These are phyloP conservation scores for Wallemia hederae DNA, from an alignment of 1,284 basidiomycete genomes.

Conservation along the genomic window DNA sequence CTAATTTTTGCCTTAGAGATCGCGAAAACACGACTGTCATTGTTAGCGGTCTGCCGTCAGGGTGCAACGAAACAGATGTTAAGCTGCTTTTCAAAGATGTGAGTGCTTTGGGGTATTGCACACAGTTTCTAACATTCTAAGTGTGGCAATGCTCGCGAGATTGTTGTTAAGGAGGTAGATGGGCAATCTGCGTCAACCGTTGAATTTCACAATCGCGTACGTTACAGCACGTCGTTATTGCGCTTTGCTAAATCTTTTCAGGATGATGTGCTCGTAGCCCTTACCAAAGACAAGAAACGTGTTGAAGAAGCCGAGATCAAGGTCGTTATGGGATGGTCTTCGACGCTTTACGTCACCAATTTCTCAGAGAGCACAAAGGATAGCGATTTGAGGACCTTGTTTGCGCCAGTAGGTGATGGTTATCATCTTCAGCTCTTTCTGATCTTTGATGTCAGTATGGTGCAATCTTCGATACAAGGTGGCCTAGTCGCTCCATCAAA, in stretches of 20 bases:
- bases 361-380: slow-evolving; percentile 72
- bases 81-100: slow-evolving; percentile 54
- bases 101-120: neutral
- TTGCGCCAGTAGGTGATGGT: slow-evolving; percentile 14
- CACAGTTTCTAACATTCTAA: slow-evolving; percentile 14
- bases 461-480: slow-evolving; percentile 68
- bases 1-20: slow-evolving; percentile 27
- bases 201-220: slow-evolving; percentile 13
- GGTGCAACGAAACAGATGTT: slow-evolving; percentile 35
- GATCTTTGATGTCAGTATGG: slow-evolving; percentile 31
- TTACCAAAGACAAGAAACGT: slow-evolving; percentile 77
- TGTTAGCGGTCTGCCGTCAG: slow-evolving; percentile 35
- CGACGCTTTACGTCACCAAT: slow-evolving; percentile 87
- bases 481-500: slow-evolving; percentile 94
- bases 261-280: slow-evolving; percentile 51
- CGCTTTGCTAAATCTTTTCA: slow-evolving; percentile 11
- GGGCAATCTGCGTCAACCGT: slow-evolving; percentile 14
- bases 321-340: slow-evolving; percentile 71
- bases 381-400: slow-evolving; percentile 37
- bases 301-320: slow-evolving; percentile 39
- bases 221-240: neutral
- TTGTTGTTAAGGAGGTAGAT: slow-evolving; percentile 26
- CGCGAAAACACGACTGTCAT: slow-evolving; percentile 85
- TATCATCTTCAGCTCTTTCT: neutral
- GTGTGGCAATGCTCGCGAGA: slow-evolving; percentile 57